Evolutionary conservation across 805 yeast genomes (phyloP).

Genomic region (Lipomyces mesembrius): DNA sequence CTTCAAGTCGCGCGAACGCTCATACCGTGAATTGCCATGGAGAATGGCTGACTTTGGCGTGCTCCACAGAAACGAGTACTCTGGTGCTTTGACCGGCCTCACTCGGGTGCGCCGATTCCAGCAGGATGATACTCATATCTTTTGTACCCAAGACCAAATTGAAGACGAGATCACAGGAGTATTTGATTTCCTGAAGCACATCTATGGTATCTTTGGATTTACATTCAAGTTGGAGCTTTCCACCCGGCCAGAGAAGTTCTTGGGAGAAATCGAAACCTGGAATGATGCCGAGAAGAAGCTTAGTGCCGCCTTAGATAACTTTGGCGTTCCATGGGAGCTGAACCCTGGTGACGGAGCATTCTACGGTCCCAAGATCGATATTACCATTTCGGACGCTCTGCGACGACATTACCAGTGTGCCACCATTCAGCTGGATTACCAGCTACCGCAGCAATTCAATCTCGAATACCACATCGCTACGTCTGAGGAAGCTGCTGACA

Average conservation of each 20-base stretch:
- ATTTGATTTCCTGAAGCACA: conserved; percentile 70
- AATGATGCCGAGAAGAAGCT: conserved; percentile 75
- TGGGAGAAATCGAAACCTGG: conserved; percentile 83
- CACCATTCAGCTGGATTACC: conserved; percentile 93
- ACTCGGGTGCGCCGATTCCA: conserved; percentile 94
- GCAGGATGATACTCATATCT: conserved; percentile 98
- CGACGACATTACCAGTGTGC: conserved; percentile 91
- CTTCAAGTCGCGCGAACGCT: conserved; percentile 72
- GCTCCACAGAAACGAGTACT: conserved; percentile 89
- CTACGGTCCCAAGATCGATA: conserved; percentile 70
- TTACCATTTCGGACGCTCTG: conserved; percentile 76
- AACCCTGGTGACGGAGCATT: conserved; percentile 96
- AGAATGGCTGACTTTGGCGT: conserved; percentile 88
- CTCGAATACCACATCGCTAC: conserved; percentile 59
- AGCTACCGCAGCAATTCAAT: conserved; percentile 82
- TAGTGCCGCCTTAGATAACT: conserved; percentile 59
- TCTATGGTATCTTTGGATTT: conserved; percentile 72
- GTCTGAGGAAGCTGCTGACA: conserved; percentile 41
- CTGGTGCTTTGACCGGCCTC: conserved; percentile 90
- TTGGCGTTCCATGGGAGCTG: conserved; percentile 65
- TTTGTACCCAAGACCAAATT: conserved; percentile 81
- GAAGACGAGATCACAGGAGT: conserved; percentile 72
- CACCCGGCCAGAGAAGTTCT: conserved; percentile 80
- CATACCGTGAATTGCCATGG: conserved; percentile 85
- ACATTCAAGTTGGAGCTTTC: conserved; percentile 70